Conservation (phyloP, 441 rosid genomes). For the Pelargonium fulgidum region DNA sequence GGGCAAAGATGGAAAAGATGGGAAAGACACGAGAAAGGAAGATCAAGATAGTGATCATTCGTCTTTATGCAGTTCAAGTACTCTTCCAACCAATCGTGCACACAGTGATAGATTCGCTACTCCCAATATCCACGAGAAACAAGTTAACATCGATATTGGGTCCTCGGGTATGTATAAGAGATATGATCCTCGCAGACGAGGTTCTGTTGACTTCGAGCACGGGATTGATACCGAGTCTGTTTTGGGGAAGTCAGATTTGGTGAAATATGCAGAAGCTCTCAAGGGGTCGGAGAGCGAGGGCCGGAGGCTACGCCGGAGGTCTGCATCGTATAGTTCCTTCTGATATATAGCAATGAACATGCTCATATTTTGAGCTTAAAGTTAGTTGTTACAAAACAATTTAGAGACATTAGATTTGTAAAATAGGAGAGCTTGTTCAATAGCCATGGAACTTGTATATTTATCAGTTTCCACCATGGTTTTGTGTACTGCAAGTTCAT, state of each 20-base stretch:
- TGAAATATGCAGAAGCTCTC: neutral
- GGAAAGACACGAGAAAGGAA: neutral
- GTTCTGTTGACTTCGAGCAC: neutral
- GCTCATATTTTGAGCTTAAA: neutral
- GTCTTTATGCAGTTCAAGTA: neutral
- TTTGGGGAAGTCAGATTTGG: neutral
- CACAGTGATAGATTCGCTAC: neutral
- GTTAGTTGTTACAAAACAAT: no score
- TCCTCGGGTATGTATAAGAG: neutral
- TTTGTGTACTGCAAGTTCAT: no score
- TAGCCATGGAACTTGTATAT: no score
- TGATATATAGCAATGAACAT: neutral
- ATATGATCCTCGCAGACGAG: neutral
- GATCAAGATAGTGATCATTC: slow-evolving; percentile 28
- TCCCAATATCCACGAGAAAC: neutral
- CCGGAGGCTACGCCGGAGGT: neutral
- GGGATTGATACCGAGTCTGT: neutral
- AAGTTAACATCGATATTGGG: neutral
- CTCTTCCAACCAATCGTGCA: neutral
- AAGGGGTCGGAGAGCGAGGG: neutral
- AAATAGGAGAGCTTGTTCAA: no score
- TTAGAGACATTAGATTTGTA: no score
- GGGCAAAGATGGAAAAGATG: slow-evolving; percentile 47
- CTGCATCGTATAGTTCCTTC: neutral
- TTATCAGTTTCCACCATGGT: no score